These are phyloP conservation scores for Leucosporidium scottii DNA, from an alignment of 768 basidiomycete species.

Conservation along the genomic window DNA sequence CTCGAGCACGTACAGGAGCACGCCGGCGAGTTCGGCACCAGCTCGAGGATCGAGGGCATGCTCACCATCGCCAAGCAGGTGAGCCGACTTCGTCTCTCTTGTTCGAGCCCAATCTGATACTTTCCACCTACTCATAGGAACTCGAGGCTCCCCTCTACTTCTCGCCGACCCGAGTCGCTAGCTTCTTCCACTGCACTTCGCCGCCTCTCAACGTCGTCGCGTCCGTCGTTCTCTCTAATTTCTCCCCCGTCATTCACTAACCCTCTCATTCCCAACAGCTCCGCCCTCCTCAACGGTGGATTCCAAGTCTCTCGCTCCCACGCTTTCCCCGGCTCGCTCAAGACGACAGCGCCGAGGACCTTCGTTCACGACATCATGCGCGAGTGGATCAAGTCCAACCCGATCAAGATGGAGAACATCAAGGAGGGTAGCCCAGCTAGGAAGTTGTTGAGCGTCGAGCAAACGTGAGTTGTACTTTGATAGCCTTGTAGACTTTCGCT, in stretches of 20 bases:
- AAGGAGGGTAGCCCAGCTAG: slow-evolving; percentile 64
- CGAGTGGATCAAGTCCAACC: slow-evolving; percentile 70
- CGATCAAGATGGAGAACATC: slow-evolving; percentile 77
- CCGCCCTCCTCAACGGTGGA: slow-evolving; percentile 80
- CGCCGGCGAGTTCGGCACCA: slow-evolving; percentile 41
- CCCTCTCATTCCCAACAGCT: too few relatives aligned
- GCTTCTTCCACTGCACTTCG: slow-evolving; percentile 71
- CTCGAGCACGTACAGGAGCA: slow-evolving; percentile 58
- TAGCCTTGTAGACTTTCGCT: neutral
- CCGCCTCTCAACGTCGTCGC: slow-evolving; percentile 68
- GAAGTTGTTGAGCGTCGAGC: slow-evolving; percentile 60
- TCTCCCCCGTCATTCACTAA: too few relatives aligned
- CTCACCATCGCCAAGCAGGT: slow-evolving; percentile 82
- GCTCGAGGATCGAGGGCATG: slow-evolving; percentile 86
- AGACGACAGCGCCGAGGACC: slow-evolving; percentile 68
- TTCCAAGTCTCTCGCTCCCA: slow-evolving; percentile 84
- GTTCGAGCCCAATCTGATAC: slow-evolving; percentile 37
- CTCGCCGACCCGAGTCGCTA: slow-evolving; percentile 68
- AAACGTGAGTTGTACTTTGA: slow-evolving; percentile 49
- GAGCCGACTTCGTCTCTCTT: too few relatives aligned
- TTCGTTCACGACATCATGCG: slow-evolving; percentile 77
- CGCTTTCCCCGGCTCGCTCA: slow-evolving; percentile 78
- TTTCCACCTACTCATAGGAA: slow-evolving; percentile 51
- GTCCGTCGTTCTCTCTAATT: slow-evolving; percentile 49
- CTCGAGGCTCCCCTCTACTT: slow-evolving; percentile 74